These are phyloP conservation scores for Picea abies DNA, from an alignment of 83 land plant species.

Conservation along the genomic window DNA sequence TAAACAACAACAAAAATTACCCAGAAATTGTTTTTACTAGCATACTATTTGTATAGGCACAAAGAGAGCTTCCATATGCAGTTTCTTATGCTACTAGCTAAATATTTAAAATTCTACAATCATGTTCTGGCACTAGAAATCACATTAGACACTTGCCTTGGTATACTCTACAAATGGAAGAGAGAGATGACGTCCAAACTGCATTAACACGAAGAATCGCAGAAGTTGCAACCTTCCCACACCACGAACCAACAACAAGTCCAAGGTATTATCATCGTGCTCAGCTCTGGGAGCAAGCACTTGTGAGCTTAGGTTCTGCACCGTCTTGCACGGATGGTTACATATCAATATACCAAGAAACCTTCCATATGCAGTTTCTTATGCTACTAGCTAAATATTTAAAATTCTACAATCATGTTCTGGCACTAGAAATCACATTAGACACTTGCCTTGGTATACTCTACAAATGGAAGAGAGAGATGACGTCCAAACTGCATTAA, in stretches of 20 bases:
- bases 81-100: neutral
- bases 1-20: no score
- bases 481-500: constrained; percentile 79
- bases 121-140: neutral
- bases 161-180: constrained; percentile 91
- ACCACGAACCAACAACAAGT: constrained; percentile 77
- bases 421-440: neutral
- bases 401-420: neutral
- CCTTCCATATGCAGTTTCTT: neutral
- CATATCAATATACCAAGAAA: constrained; percentile 87
- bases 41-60: neutral
- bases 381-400: neutral
- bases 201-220: constrained; percentile 71
- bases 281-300: constrained; percentile 88
- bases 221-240: constrained; percentile 76
- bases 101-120: neutral
- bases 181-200: constrained; percentile 79
- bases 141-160: constrained; percentile 56
- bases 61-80: neutral
- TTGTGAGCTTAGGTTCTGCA: constrained; percentile 80
- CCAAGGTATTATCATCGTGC: constrained; percentile 81
- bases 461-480: constrained; percentile 88
- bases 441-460: constrained; percentile 80
- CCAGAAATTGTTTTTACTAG: neutral
- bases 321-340: constrained; percentile 93